A percentile compares a stretch with the other conserved stretches of the same genome.
phyloP scores from a whole-genome alignment of 345 rosid species.

The Garcia nutans region DNA sequence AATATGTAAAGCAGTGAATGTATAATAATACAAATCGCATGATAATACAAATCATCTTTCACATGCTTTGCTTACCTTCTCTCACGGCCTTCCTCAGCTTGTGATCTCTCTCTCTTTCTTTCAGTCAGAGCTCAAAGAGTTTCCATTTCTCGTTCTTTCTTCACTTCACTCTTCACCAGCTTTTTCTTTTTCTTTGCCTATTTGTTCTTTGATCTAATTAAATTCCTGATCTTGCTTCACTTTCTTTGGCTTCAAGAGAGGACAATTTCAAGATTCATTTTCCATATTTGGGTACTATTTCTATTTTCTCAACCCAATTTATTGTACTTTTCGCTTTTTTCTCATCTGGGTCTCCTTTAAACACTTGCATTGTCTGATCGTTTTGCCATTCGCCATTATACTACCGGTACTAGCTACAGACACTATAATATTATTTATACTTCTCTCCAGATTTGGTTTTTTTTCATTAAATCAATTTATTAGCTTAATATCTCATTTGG shows the following conservation, averaged over 20 bases:
- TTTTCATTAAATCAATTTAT: not conserved
- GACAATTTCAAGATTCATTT: not conserved
- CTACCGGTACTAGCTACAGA: not conserved
- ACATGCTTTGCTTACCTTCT: not conserved
- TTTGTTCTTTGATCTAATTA: not conserved
- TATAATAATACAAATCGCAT: not conserved
- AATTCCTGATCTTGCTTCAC: not conserved
- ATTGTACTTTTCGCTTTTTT: not conserved
- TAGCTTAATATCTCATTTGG: conserved; percentile 17
- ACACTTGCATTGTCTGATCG: not conserved
- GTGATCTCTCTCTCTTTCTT: not conserved
- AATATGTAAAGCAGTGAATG: not conserved
- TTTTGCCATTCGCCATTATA: not conserved
- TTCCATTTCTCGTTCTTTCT: not conserved
- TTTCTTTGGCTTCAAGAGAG: not conserved
- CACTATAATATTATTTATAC: not conserved
- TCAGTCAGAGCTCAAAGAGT: too few relatives aligned
- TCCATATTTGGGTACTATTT: not conserved
- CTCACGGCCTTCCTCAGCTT: not conserved
- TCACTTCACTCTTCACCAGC: not conserved
- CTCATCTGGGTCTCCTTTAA: not conserved
- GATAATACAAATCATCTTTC: not conserved
- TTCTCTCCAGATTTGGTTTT: not conserved
- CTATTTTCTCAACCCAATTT: not conserved
- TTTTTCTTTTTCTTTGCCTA: not conserved